Evolutionary conservation across 2,329 filamentous ascomycete species (phyloP).

Genomic region (Berkeleyomyces rouxiae): DNA sequence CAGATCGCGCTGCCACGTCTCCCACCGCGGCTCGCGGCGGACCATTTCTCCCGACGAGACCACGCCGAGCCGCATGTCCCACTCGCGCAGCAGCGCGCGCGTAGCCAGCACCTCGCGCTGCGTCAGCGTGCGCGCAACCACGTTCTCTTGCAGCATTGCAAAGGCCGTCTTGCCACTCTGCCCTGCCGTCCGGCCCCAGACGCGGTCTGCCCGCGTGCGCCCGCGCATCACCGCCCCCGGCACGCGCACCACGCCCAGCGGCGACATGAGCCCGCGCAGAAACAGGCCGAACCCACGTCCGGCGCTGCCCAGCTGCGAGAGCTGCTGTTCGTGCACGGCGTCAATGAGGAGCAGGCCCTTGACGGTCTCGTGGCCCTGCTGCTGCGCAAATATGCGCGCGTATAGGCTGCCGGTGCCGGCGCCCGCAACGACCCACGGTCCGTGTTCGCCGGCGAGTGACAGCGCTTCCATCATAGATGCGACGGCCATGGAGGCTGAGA

Average conservation of each 20-base stretch:
- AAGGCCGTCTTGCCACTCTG: slow-evolving; percentile 75
- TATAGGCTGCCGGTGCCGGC: slow-evolving; percentile 80
- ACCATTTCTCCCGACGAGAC: slow-evolving; percentile 67
- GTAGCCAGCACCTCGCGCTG: slow-evolving; percentile 68
- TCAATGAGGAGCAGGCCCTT: slow-evolving; percentile 74
- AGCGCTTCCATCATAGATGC: slow-evolving; percentile 80
- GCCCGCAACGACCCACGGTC: slow-evolving; percentile 77
- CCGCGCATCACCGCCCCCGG: slow-evolving; percentile 68
- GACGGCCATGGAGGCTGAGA: slow-evolving; percentile 83
- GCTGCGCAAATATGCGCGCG: slow-evolving; percentile 75
- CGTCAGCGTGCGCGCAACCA: slow-evolving; percentile 72
- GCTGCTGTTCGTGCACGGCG: slow-evolving; percentile 53
- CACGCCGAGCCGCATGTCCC: slow-evolving; percentile 56
- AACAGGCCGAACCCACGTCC: slow-evolving; percentile 5
- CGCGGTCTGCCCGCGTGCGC: slow-evolving; percentile 63
- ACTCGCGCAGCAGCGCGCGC: slow-evolving; percentile 56
- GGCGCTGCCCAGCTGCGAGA: background rate
- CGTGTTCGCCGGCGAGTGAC: slow-evolving; percentile 59
- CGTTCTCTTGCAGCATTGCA: slow-evolving; percentile 78
- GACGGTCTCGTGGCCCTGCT: slow-evolving; percentile 53
- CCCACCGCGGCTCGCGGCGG: slow-evolving; percentile 54
- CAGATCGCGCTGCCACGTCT: slow-evolving; percentile 68
- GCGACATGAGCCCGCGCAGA: slow-evolving; percentile 43
- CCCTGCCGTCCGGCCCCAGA: slow-evolving; percentile 64
- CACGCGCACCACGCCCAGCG: slow-evolving; percentile 68